Evolutionary conservation across 805 yeast genomes (phyloP), one percentile per base, ranked within the genome.

Genomic region (Yarrowia sp.): DNA sequence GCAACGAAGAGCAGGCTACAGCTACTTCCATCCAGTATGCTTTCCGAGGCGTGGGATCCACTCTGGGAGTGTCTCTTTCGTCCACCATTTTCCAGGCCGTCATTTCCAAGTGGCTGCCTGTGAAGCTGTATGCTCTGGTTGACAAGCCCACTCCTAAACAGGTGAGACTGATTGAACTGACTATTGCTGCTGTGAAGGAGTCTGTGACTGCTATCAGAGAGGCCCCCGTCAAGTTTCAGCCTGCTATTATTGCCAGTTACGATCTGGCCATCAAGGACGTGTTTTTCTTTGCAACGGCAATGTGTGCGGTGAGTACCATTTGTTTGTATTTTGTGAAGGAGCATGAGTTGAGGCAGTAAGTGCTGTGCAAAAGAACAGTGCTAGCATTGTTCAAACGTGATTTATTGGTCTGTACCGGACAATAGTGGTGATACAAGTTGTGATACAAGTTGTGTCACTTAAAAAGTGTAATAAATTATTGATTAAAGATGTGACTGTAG

Each of bases 1-100:
- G 88, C 9, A 74, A 79, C 22, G 80, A 83, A 62, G 83, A 80
- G 71, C 96, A 90, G 74, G 96, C 97, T 1, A 82, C 91, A 18
- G 88, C 93, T 2, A 92, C 97, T 0, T 89, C 96, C 0, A 89
- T 92, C 66, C 96, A 90, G 72, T 92, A 92, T 74, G 92, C 92
- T 0, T 90, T 89, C 78, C 81, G 96, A 71, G 87, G 93, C 9
- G 86, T 92, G 0, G 96, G 96, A 0, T 87, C 93, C n/a, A 88
- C 95, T 0, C 75, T 90, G 57, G 96, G 96, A 42, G 92, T 90
- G 14, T 79, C 92, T 1, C 69, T 86, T 11, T 86, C 89, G 0
- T 81, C 88, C 18, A 86, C 91, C 3, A 78, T 87, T 32, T 88
- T 88, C 77, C 88, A 85, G 71, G 78, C 78, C 58, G 72, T 78